Evolutionary conservation across 345 rosid species (phyloP), one percentile per base, ranked within the genome.

Genomic region (Eucalyptus tenuipes): DNA sequence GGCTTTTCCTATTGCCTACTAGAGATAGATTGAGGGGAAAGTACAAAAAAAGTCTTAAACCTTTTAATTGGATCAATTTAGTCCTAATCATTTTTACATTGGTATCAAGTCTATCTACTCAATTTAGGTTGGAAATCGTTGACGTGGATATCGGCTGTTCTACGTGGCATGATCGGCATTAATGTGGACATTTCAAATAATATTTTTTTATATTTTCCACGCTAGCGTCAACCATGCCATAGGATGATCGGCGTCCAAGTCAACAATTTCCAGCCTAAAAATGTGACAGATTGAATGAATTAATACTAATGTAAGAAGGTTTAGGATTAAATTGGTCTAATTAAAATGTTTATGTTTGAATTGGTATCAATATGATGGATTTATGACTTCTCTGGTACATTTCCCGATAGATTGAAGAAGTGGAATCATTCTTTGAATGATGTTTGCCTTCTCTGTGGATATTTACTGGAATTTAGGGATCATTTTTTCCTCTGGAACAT

Each of bases 101-200:
- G 25, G 10, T 52, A 52, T 0, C 25, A 52, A 52, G 1, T 52
- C 25, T 52, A 52, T 52, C 0, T 0, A 0, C 25, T 52, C 57
- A 52, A 52, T 52, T 18, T 18, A 52, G 57, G 25, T 18, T 20
- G 53, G 10, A 53, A 20, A 53, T 53, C 1, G 59, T 0, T 4
- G 4, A 53, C 2, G 25, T 53, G 25, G 11, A 20, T 22, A 53
- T 4, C 0, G 1, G 1, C 25, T 7, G 0, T 53, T 22, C 27
- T 53, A 53, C 1, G 0, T 53, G 59, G 27, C 5, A 53, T 53
- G 59, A 20, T 53, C 0, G 0, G 27, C 25, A 4, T 18, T 52
- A 7, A 18, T 1, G 5, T 8, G 27, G 59, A 53, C 59, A 53
- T 50, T 50, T 50, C 53, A 50, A 50, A 50, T 49, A 49, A 49